Percentiles rank a stretch among this genome's conserved stretches.
These are phyloP conservation scores for Porphyrellus cyaneotinctus DNA, from an alignment of 768 basidiomycete genomes.

Conservation along the genomic window DNA sequence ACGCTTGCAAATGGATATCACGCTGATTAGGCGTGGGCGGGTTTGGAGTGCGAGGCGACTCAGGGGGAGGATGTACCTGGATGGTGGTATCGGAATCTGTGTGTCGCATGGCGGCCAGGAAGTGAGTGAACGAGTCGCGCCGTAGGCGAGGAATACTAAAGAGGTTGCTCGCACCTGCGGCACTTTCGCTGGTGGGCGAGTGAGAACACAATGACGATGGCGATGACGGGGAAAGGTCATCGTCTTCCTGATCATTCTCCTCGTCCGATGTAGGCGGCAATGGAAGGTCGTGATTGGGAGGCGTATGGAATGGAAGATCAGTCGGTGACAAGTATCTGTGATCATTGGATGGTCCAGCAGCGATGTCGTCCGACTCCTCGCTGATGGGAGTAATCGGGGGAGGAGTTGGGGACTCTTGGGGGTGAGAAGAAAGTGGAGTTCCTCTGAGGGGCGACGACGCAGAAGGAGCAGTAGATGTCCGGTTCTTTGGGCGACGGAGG, in stretches of 20 bases:
- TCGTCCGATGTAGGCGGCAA: conserved; percentile 31
- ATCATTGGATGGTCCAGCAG: conserved; percentile 48
- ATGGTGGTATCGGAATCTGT: conserved; percentile 65
- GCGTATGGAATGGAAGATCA: conserved; percentile 57
- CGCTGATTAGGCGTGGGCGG: conserved; percentile 81
- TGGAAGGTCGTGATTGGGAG: conserved; percentile 48
- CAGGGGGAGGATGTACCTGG: conserved; percentile 73
- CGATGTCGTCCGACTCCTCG: conserved; percentile 52
- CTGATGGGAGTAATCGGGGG: conserved; percentile 78
- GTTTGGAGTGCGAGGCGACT: conserved; percentile 74
- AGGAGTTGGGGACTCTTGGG: conserved; percentile 48
- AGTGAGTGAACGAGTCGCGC: conserved; percentile 63
- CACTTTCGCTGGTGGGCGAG: conserved; percentile 49
- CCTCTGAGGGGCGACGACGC: conserved; percentile 67
- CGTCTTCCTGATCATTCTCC: conserved; percentile 23
- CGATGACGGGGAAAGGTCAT: conserved; percentile 26
- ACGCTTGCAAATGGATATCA: conserved; percentile 77
- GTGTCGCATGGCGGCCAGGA: conserved; percentile 52
- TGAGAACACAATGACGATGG: conserved; percentile 48
- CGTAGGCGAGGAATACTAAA: conserved; percentile 72
- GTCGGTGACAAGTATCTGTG: conserved; percentile 59
- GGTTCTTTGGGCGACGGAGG: conserved; percentile 49
- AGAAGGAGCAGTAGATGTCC: conserved; percentile 34
- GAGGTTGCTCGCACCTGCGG: conserved; percentile 80
- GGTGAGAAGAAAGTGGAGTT: conserved; percentile 40